A percentile compares a stretch with the other conserved stretches of the same genome.
Evolutionary conservation across 192 early-diverging fungal genomes (phyloP).

Genomic region (Coemansia sp.): DNA sequence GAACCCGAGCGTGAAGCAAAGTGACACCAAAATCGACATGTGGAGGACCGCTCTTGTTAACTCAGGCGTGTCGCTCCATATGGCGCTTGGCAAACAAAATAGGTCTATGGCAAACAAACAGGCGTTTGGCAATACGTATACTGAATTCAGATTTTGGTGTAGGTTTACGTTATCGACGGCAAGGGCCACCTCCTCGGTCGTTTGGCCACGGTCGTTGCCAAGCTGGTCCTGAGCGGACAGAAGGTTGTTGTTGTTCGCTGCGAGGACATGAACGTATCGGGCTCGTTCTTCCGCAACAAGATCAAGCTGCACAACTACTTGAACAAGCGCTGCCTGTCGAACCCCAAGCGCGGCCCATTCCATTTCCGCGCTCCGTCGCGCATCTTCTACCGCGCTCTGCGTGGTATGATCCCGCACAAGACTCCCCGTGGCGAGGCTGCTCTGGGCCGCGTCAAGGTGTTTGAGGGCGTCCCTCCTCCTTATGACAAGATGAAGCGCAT

Average conservation of each 20-base stretch:
- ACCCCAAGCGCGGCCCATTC: constrained; percentile 96
- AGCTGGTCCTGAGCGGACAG: constrained; percentile 97
- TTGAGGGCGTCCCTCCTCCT: constrained; percentile 97
- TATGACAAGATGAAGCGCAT: constrained; percentile 97
- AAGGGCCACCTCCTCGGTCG: constrained; percentile 99
- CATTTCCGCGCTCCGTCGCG: constrained; percentile 98
- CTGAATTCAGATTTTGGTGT: constrained; percentile 4
- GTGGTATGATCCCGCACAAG: constrained; percentile 99
- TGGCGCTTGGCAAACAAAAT: neutral
- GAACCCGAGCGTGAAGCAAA: no score
- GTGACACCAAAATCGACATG: no score
- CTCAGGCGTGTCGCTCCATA: neutral
- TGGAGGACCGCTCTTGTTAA: neutral
- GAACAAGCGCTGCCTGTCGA: constrained; percentile 96
- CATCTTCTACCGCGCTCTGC: constrained; percentile 95
- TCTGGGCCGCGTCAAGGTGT: constrained; percentile 97
- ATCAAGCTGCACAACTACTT: constrained; percentile 95
- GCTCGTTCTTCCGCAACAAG: constrained; percentile 99
- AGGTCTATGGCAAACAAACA: no score
- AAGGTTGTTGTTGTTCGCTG: constrained; percentile 96
- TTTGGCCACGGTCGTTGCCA: constrained; percentile 95
- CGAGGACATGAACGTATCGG: constrained; percentile 98
- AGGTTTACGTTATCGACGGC: constrained; percentile 98
- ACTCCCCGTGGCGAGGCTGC: constrained; percentile 96
- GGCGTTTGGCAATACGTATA: no score